Evolutionary conservation across 495 filamentous ascomycete genomes (phyloP).

Genomic region (Penicillium lividum): DNA sequence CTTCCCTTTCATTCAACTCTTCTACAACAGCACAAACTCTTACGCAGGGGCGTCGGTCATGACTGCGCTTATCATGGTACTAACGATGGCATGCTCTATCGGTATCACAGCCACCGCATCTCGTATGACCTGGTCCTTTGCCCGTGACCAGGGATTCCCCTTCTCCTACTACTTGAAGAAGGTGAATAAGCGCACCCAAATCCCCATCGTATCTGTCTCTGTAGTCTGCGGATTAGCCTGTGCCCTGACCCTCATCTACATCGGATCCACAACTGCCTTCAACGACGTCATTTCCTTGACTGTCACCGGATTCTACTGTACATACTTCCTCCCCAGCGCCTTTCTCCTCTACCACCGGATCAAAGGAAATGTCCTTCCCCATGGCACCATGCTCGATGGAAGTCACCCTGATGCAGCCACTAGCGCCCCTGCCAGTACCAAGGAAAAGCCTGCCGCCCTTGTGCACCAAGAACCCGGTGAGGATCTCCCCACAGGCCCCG

Average conservation of each 20-base stretch:
- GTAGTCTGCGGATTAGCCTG: constrained; percentile 38
- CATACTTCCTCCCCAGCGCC: constrained; percentile 41
- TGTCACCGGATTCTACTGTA: constrained; percentile 41
- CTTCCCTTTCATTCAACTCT: constrained; percentile 53
- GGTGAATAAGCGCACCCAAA: constrained; percentile 29
- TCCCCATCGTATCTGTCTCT: constrained; percentile 40
- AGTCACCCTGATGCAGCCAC: constrained; percentile 16
- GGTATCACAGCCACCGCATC: constrained; percentile 48
- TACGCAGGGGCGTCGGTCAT: constrained; percentile 28
- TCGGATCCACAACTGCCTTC: constrained; percentile 50
- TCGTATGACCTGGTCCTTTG: constrained; percentile 56
- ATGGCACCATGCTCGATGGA: constrained; percentile 30
- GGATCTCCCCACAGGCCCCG: constrained; percentile 18
- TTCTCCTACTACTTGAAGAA: constrained; percentile 37
- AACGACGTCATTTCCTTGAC: constrained; percentile 48
- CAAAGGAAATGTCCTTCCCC: constrained; percentile 26
- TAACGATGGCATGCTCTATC: constrained; percentile 34
- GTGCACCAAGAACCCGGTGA: constrained; percentile 16
- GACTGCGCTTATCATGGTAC: constrained; percentile 35
- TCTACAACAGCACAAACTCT: constrained; percentile 27
- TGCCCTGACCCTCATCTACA: constrained; percentile 50
- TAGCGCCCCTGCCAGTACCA: constrained; percentile 9
- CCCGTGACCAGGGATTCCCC: constrained; percentile 50
- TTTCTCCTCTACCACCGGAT: constrained; percentile 44
- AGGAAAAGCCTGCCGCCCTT: constrained; percentile 18